A percentile compares a stretch with the other conserved stretches of the same genome.
phyloP scores from a whole-genome alignment of 2,329 filamentous ascomycete species.

The Albifimbria verrucaria region DNA sequence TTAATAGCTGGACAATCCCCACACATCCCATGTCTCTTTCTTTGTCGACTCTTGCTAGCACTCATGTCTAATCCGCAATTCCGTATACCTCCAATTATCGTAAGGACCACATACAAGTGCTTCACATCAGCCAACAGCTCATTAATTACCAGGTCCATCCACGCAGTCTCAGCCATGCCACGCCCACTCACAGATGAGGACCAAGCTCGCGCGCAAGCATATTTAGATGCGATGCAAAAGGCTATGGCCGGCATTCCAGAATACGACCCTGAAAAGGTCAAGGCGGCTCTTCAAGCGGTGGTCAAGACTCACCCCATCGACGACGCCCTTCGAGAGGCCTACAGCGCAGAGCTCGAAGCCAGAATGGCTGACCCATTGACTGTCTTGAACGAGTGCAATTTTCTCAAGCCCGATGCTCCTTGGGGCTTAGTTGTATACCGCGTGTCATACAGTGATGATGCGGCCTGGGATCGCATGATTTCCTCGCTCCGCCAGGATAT shows the following conservation, averaged over 20 bases:
- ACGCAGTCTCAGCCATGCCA: slow-evolving; percentile 1
- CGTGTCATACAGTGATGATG: slow-evolving; percentile 2
- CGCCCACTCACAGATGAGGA: slow-evolving; percentile 1
- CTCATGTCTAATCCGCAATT: neutral
- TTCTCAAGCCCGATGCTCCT: slow-evolving; percentile 1
- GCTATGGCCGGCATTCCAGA: neutral
- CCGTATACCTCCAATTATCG: neutral
- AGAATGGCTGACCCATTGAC: neutral
- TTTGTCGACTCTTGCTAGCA: neutral
- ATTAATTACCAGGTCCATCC: neutral
- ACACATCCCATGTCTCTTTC: neutral
- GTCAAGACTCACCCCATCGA: neutral
- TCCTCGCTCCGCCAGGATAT: slow-evolving; percentile 1
- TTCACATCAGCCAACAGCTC: slow-evolving; percentile 1
- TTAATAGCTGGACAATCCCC: slow-evolving; percentile 1
- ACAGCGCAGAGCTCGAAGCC: slow-evolving; percentile 1
- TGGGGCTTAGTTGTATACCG: slow-evolving; percentile 5
- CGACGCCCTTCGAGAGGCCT: neutral
- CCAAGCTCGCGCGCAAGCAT: slow-evolving; percentile 1
- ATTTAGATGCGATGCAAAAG: slow-evolving; percentile 1
- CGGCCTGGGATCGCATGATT: slow-evolving; percentile 4
- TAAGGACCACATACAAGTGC: neutral
- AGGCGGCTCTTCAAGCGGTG: neutral
- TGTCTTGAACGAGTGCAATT: neutral
- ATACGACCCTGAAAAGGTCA: neutral